phyloP scores from a whole-genome alignment of 352 stramenopile genomes.

The Phytophthora meadii region DNA sequence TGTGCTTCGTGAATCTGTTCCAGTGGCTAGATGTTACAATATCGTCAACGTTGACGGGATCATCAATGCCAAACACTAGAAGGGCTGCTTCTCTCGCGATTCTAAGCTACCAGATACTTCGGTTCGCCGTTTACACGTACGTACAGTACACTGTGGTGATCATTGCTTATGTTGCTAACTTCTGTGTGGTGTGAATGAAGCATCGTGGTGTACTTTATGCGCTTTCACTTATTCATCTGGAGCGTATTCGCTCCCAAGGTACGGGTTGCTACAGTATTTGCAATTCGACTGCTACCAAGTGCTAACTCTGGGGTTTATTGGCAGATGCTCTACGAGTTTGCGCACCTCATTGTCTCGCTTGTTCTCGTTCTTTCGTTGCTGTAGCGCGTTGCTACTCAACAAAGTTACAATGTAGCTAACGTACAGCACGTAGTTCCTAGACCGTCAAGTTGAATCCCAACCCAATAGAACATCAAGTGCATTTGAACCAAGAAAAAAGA shows the following conservation, averaged over 20 bases:
- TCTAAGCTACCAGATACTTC: conserved; percentile 65
- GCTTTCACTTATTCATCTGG: conserved; percentile 92
- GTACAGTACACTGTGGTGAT: conserved; percentile 2
- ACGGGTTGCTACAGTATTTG: neutral
- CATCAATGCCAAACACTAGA: conserved; percentile 1
- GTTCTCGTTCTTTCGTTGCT: conserved; percentile 23
- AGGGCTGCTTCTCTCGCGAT: conserved; percentile 37
- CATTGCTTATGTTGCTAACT: conserved; percentile 6
- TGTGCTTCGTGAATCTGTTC: conserved; percentile 57
- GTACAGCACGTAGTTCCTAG: too few relatives aligned
- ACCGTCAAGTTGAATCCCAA: neutral
- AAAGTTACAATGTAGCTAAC: too few relatives aligned
- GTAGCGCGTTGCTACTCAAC: too few relatives aligned
- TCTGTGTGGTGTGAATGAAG: conserved; percentile 38
- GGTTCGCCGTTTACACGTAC: conserved; percentile 76
- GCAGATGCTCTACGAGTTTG: conserved; percentile 85
- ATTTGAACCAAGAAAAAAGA: conserved; percentile 41
- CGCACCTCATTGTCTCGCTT: conserved; percentile 50
- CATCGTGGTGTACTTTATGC: conserved; percentile 87
- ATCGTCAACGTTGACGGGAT: conserved; percentile 5
- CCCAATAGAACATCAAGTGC: neutral
- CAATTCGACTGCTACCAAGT: too few relatives aligned
- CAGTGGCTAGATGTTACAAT: conserved; percentile 43
- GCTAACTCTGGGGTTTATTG: conserved; percentile 13
- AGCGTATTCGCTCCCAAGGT: conserved; percentile 92